Evolutionary conservation across 2,329 filamentous ascomycete genomes (phyloP), one percentile per base, ranked within the genome.

Genomic region (Microsporum canis): DNA sequence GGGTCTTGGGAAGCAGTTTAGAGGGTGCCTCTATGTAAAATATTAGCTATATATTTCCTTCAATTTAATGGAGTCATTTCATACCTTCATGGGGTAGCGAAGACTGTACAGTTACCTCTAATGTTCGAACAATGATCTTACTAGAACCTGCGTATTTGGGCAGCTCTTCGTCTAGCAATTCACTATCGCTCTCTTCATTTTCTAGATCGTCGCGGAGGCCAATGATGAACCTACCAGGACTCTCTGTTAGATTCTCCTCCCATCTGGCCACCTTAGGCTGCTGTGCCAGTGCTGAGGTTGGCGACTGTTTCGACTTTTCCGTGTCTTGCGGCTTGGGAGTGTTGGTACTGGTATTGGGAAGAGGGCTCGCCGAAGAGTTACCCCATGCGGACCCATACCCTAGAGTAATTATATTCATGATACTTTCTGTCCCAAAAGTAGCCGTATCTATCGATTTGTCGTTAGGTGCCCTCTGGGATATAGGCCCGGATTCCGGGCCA

Each of bases 351-450:
- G 71, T 65, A 60, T 70, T 65, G 3, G 68, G 61, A 12, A 66
- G 65, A 39, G 66, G 59, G 8, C 66, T 67, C 57, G 68, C 72
- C 10, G 72, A 69, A 33, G 74, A 71, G 58, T 76, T 68, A 17
- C 75, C 72, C 78, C 78, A 80, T 17, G 73, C 69, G 3, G 77
- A 77, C 14, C 78, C 77, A 68, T 80, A 80, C 6, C 78, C 78
- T 27, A 80, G 68, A 27, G 77, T 80, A 36, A 80, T 69, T 64
- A 79, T 77, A 64, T 78, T 80, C 69, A 79, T 76, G 61, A 80
- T 70, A 1, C 71, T 76, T 6, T 79, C 77, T 3, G 76, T 71
- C 29, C 70, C 72, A 64, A 75, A 74, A 2, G 68, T 63, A 17
- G 68, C 66, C 49, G 68, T 67, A 10, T 73, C 70, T 23, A 59